Conservation (phyloP, 1,284 basidiomycete species). For the Ustanciosporium gigantosporum region DNA sequence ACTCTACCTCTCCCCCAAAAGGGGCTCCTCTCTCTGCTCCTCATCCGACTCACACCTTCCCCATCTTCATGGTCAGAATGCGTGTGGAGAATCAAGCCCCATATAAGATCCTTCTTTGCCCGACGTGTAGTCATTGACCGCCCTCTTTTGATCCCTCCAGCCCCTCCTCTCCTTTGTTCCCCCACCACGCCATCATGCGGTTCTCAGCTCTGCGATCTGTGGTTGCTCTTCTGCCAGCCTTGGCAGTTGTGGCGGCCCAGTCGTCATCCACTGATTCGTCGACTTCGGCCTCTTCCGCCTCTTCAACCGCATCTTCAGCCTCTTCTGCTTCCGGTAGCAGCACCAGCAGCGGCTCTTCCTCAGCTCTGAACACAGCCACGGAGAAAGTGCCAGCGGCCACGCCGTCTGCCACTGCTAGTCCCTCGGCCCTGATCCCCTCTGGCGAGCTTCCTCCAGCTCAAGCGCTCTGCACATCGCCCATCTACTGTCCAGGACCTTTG, state of each 20-base stretch:
- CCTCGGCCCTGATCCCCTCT: constrained; percentile 20
- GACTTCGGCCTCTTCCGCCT: not conserved
- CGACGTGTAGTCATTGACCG: too few relatives aligned
- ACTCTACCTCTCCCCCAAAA: too few relatives aligned
- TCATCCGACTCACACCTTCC: too few relatives aligned
- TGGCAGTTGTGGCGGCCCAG: constrained; percentile 24
- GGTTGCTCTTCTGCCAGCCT: constrained; percentile 20
- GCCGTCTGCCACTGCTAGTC: constrained; percentile 21
- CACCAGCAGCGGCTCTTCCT: constrained; percentile 1
- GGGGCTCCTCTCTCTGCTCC: too few relatives aligned
- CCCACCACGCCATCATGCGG: constrained; percentile 21
- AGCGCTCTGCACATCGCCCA: constrained; percentile 39
- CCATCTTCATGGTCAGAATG: too few relatives aligned
- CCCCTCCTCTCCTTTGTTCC: too few relatives aligned
- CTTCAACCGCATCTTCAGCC: not conserved
- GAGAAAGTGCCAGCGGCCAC: constrained; percentile 31
- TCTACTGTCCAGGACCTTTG: constrained; percentile 55
- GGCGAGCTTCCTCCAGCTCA: constrained; percentile 27
- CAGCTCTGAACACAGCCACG: constrained; percentile 16
- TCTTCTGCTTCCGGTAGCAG: constrained; percentile 7
- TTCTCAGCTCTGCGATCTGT: constrained; percentile 12
- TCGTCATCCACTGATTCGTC: constrained; percentile 2
- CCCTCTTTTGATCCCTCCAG: too few relatives aligned
- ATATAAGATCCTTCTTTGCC: too few relatives aligned
- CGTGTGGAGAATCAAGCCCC: too few relatives aligned